Base-by-base conservation (phyloP, 768 basidiomycete species). In the Boletus sp. region DNA sequence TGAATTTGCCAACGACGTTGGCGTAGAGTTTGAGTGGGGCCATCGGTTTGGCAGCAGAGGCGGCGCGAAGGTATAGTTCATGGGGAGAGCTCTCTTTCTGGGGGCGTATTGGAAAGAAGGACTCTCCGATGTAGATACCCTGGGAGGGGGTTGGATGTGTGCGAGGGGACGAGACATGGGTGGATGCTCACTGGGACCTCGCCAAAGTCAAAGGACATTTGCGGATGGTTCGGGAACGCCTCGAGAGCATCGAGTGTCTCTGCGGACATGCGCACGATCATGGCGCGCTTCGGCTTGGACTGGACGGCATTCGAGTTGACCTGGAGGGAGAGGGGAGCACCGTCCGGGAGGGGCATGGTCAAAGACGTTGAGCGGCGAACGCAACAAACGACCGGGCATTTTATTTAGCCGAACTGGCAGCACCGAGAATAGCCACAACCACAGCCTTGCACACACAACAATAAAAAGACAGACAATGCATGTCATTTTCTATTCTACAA, bases 11-110 rank as follows among this genome's bases (percentile, higher is more conserved):
- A n/a, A 82, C 77, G 44, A 92, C 82, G 62, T 83, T 85, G 59
- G 87, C 90, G 62, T 86, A 82, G 18, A 88, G 81, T 68, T 88
- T 90, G 62, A 92, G 80, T 2, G 87, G 84, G 0, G 83, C 81
- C 60, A 76, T 81, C 48, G 80, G 83, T 68, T 83, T 86, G 24
- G 79, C 73, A 8, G 80, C 76, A 15, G 81, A 80, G 37, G 85
- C 76, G 12, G 83, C 75, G 15, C 88, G 82, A 20, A 91, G 78
- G 70, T 89, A 92, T 32, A 92, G 78, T 59, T 92, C 90, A 62
- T 90, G 87, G 8, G 79, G 76, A 2, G 77, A 67, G 57, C 75
- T 77, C 69, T 90, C 90, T 54, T 76, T 75, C 54, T 71, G 69
- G 5, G 78, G 70, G 3, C 73, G 76, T 77, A 89, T 81, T 2